A percentile compares a stretch with the other conserved stretches of the same genome.
Conservation (phyloP, 2,329 filamentous ascomycete species). For the Remersonia thermophila region DNA sequence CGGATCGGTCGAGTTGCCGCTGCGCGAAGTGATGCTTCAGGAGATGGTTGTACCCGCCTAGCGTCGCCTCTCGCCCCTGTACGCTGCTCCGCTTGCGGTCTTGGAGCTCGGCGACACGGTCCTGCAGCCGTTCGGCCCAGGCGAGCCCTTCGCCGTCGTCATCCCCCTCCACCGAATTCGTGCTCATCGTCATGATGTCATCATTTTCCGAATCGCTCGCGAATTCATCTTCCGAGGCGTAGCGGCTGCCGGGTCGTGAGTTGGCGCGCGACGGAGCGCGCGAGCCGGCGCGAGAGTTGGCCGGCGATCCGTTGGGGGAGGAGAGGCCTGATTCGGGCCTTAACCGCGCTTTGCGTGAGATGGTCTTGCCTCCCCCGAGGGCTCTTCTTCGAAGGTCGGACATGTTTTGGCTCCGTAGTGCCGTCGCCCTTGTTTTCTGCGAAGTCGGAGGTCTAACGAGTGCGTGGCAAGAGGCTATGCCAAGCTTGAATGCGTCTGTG, state of each 20-base stretch:
- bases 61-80: slow-evolving; percentile 53
- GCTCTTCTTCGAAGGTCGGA: slow-evolving; percentile 56
- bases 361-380: slow-evolving; percentile 60
- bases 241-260: slow-evolving; percentile 49
- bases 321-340: slow-evolving; percentile 41
- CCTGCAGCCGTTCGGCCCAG: slow-evolving; percentile 51
- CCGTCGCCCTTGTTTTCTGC: not conserved
- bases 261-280: slow-evolving; percentile 44
- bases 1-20: slow-evolving; percentile 45
- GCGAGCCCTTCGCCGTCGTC: slow-evolving; percentile 40
- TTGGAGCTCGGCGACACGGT: slow-evolving; percentile 58
- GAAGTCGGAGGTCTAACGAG: not conserved
- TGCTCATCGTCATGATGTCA: slow-evolving; percentile 34
- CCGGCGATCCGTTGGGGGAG: slow-evolving; percentile 47
- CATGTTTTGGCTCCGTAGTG: slow-evolving; percentile 29
- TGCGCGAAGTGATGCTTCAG: slow-evolving; percentile 57
- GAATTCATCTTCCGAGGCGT: slow-evolving; percentile 52
- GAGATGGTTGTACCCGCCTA: slow-evolving; percentile 50
- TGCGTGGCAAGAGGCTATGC: too few species aligned
- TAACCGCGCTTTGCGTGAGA: slow-evolving; percentile 54
- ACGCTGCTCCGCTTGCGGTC: slow-evolving; percentile 66
- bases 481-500: too few species aligned
- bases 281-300: slow-evolving; percentile 43
- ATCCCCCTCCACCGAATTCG: slow-evolving; percentile 48
- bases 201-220: slow-evolving; percentile 39